These are phyloP conservation scores for Arthroderma sp. DNA, from an alignment of 2,329 filamentous ascomycete genomes.

Conservation along the genomic window DNA sequence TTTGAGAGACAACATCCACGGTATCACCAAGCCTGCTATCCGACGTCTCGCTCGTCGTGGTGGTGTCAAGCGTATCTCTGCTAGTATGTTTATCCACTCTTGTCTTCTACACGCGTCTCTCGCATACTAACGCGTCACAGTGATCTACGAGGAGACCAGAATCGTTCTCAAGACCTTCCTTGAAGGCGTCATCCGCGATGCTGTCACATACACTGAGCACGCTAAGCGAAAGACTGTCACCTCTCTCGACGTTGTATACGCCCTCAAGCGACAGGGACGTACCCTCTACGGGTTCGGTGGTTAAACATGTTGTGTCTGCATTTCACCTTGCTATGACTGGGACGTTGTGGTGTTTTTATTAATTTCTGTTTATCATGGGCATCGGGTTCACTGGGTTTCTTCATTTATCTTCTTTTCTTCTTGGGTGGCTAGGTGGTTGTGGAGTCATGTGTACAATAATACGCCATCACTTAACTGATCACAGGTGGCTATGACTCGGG, in stretches of 20 bases:
- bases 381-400: conserved; percentile 7
- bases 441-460: conserved; percentile 9
- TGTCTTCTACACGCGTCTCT: neutral
- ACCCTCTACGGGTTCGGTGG: conserved; percentile 84
- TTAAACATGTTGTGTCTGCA: conserved; percentile 37
- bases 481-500: conserved; percentile 3
- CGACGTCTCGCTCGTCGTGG: conserved; percentile 97
- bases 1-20: conserved; percentile 98
- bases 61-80: conserved; percentile 99
- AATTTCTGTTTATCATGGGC: conserved; percentile 3
- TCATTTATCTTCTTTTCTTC: conserved; percentile 1
- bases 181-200: conserved; percentile 66
- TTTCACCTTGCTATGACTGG: conserved; percentile 3
- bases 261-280: conserved; percentile 50
- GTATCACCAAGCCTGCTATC: conserved; percentile 97
- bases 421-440: conserved; percentile 6
- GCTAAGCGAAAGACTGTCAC: conserved; percentile 52
- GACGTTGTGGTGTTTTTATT: conserved; percentile 8
- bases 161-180: conserved; percentile 76
- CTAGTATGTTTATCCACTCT: conserved; percentile 47
- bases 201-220: conserved; percentile 72
- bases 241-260: conserved; percentile 50
- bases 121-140: conserved; percentile 19
- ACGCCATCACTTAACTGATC: conserved; percentile 2
- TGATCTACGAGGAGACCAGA: conserved; percentile 76